phyloP scores from a whole-genome alignment of 768 basidiomycete species.

The Pleurotus ostreatus region DNA sequence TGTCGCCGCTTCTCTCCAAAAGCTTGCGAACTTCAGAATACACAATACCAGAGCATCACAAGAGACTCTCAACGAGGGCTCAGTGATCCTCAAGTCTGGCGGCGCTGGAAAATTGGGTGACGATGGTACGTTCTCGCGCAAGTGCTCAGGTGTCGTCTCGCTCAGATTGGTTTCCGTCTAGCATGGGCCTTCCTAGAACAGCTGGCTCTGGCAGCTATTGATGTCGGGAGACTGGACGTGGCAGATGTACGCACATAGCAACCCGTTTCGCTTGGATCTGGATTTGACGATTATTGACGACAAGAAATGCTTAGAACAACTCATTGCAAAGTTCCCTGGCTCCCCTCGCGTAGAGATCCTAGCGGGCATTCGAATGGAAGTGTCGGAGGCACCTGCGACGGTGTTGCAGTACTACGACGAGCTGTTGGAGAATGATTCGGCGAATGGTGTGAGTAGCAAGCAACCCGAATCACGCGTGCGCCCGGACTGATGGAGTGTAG shows the following conservation, averaged over 20 bases:
- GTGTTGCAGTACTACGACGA: constrained; percentile 66
- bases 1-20: constrained; percentile 43
- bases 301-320: constrained; percentile 60
- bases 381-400: constrained; percentile 47
- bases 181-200: constrained; percentile 84
- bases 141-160: constrained; percentile 7
- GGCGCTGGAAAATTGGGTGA: constrained; percentile 43
- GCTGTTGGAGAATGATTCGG: constrained; percentile 58
- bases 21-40: constrained; percentile 49
- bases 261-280: background rate
- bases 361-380: constrained; percentile 76
- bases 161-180: background rate
- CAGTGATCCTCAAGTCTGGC: constrained; percentile 45
- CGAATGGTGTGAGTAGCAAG: constrained; percentile 57
- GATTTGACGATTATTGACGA: constrained; percentile 21
- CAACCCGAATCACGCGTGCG: background rate
- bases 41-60: constrained; percentile 53
- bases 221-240: constrained; percentile 65
- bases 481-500: constrained; percentile 26
- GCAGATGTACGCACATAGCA: constrained; percentile 59
- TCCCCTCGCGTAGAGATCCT: constrained; percentile 81
- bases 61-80: constrained; percentile 54
- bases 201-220: constrained; percentile 71
- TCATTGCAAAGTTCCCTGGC: constrained; percentile 64
- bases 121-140: constrained; percentile 38